These are phyloP conservation scores for Nakazawaea peltata DNA, from an alignment of 805 yeast species.

Conservation along the genomic window DNA sequence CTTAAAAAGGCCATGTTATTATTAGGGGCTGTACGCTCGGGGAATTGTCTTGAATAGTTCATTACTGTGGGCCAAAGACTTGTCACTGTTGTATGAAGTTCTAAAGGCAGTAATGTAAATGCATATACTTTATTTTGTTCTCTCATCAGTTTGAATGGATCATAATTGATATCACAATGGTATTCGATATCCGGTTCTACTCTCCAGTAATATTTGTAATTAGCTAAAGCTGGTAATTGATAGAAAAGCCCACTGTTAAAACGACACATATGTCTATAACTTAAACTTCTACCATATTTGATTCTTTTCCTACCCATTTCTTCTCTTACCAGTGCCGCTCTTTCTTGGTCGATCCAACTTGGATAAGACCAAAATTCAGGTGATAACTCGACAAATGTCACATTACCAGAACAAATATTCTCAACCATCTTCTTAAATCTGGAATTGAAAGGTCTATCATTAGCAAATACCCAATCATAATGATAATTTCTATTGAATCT, in stretches of 20 bases:
- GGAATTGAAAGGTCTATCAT: slow-evolving; percentile 52
- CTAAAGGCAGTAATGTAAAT: slow-evolving; percentile 41
- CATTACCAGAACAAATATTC: slow-evolving; percentile 45
- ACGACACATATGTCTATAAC: slow-evolving; percentile 63
- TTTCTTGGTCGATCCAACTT: slow-evolving; percentile 46
- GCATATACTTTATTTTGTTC: slow-evolving; percentile 39
- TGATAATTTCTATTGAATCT: slow-evolving; percentile 52
- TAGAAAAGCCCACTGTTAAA: slow-evolving; percentile 62
- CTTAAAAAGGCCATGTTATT: slow-evolving; percentile 42
- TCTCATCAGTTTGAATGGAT: slow-evolving; percentile 38
- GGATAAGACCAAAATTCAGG: slow-evolving; percentile 63
- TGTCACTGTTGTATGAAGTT: slow-evolving; percentile 43
- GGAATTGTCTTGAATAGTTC: slow-evolving; percentile 33
- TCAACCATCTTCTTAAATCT: slow-evolving; percentile 43
- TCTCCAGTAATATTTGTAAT: slow-evolving; percentile 51
- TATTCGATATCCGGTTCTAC: slow-evolving; percentile 53
- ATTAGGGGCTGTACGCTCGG: slow-evolving; percentile 37
- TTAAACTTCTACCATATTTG: slow-evolving; percentile 39
- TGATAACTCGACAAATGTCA: slow-evolving; percentile 52
- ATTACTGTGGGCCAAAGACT: slow-evolving; percentile 43
- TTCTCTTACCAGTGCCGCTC: slow-evolving; percentile 36
- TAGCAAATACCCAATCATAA: slow-evolving; percentile 71
- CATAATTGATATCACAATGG: slow-evolving; percentile 49
- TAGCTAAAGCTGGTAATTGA: slow-evolving; percentile 32
- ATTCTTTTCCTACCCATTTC: slow-evolving; percentile 32